Base-by-base conservation (phyloP, 306 rosid species). In the Sphenostylis stenocarpa region DNA sequence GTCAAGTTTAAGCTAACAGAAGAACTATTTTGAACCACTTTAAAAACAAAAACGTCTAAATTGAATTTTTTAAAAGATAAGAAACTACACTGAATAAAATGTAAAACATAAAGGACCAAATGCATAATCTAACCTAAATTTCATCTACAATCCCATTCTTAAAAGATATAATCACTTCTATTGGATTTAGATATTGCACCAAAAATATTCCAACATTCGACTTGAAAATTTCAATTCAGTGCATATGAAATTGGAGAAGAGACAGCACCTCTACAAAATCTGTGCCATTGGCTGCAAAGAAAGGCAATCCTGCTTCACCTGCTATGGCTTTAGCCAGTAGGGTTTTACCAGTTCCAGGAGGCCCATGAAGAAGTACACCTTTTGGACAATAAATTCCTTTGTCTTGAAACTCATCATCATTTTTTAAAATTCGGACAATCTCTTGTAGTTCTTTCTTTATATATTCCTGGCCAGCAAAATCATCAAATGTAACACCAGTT, bases 381-480 rank as follows among this genome's bases (percentile, higher is more conserved):
- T 92, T 92, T 39, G 97, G 98, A 86, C 98, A 89, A 84, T 94
- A 94, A 58, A 94, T 94, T 67, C 98, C 98, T 80, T 88, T 90
- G 76, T 89, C 95, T 81, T 92, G 96, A 83, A 92, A 94, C 84
- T 92, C 97, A 83, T 92, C 97, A 13, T 90, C 98, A 77, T 94
- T 89, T 73, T 89, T 94, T 73, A 94, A 84, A 87, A 94, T 90
- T 68, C 90, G 88, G 56, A 94, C 98, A 72, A 94, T 92, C 90
- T 94, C 98, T 87, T 90, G 97, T 58, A 94, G 85, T 84, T 94
- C 98, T 77, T 89, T 83, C 87, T 94, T 94, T 90, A 94, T 94
- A 84, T 94, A 94, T 81, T 94, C 98, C 91, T 94, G 98, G 79
- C 98, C 98, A 86, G 98, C 98, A 90, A 94, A 94, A 88, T 94